Evolutionary conservation across 805 yeast genomes (phyloP).

Genomic region (Metschnikowia bowlesiae): DNA sequence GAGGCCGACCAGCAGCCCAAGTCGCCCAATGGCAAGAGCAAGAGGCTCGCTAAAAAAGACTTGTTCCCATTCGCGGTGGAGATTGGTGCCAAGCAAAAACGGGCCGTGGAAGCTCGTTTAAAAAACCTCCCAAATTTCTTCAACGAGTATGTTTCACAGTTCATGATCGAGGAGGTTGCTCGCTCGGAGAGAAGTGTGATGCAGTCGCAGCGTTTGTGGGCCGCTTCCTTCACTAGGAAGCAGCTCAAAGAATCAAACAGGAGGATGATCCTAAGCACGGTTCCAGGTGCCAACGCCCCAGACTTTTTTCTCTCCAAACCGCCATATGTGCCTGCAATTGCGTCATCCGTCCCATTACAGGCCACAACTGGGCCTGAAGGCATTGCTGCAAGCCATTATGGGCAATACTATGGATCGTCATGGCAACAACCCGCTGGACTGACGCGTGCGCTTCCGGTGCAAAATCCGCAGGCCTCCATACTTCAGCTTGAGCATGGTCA

Average conservation of each 20-base stretch:
- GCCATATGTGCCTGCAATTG: background rate
- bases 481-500: background rate
- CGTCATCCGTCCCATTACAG: background rate
- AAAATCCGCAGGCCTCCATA: background rate
- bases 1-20: constrained; percentile 12
- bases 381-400: background rate
- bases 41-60: constrained; percentile 39
- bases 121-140: constrained; percentile 30
- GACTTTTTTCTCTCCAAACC: constrained; percentile 1
- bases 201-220: background rate
- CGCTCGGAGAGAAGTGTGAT: background rate
- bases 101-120: constrained; percentile 27
- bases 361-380: background rate
- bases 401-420: background rate
- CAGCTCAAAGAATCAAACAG: background rate
- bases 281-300: constrained; percentile 2
- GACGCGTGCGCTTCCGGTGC: background rate
- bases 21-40: constrained; percentile 29
- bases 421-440: background rate
- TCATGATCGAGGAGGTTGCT: constrained; percentile 7
- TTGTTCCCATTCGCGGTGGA: constrained; percentile 39
- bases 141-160: constrained; percentile 17
- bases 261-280: background rate
- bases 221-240: background rate
- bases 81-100: constrained; percentile 25